phyloP scores from a whole-genome alignment of 768 basidiomycete genomes.

The Xanthoconium purpureum region DNA sequence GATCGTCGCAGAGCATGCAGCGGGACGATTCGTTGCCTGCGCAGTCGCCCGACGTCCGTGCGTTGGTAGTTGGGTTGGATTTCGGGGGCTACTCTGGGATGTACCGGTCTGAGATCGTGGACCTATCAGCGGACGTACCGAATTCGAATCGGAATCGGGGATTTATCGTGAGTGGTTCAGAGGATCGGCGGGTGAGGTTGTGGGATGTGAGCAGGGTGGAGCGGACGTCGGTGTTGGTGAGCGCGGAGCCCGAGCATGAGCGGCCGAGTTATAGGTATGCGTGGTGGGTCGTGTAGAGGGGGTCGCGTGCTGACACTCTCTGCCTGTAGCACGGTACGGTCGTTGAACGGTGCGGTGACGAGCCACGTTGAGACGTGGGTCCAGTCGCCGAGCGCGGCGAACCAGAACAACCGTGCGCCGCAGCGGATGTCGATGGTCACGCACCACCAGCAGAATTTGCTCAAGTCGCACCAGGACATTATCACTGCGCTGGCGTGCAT shows the following conservation, averaged over 20 bases:
- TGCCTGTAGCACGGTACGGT: constrained; percentile 29
- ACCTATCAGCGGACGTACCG: constrained; percentile 39
- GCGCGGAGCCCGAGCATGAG: constrained; percentile 71
- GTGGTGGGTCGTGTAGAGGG: background rate
- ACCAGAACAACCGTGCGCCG: constrained; percentile 62
- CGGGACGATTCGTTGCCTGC: constrained; percentile 37
- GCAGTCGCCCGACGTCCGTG: constrained; percentile 65
- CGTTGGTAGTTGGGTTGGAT: constrained; percentile 68
- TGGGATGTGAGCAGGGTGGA: constrained; percentile 82
- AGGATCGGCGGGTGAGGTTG: constrained; percentile 81
- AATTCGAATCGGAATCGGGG: constrained; percentile 50
- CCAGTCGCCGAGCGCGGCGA: constrained; percentile 37
- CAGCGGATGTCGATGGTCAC: constrained; percentile 77
- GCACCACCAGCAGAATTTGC: constrained; percentile 77
- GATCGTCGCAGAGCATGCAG: constrained; percentile 33
- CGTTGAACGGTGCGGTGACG: constrained; percentile 42
- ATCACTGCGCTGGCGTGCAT: constrained; percentile 83
- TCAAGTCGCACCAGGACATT: constrained; percentile 88
- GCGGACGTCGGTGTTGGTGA: constrained; percentile 76
- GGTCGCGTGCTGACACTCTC: constrained; percentile 1
- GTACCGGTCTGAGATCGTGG: constrained; percentile 51
- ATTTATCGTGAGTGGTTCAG: constrained; percentile 85
- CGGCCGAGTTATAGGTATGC: constrained; percentile 73
- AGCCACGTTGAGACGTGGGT: constrained; percentile 67
- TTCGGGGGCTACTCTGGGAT: constrained; percentile 67